A percentile compares a stretch with the other conserved stretches of the same genome.
These are phyloP conservation scores for Tricholoma matsutake DNA, from an alignment of 768 basidiomycete genomes.

Conservation along the genomic window DNA sequence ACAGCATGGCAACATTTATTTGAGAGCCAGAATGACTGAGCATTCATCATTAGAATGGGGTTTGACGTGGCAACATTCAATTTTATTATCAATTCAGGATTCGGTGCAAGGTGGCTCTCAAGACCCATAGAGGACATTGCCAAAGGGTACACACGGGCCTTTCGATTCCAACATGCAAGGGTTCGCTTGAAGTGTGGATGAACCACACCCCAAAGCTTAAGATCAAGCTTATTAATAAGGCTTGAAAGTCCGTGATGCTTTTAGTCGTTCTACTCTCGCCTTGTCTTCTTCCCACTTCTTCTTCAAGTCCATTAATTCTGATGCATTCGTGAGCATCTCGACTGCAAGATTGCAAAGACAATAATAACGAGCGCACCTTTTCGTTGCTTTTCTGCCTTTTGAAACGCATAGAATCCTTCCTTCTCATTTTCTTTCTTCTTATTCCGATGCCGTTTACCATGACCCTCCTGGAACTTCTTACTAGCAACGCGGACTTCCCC, in stretches of 20 bases:
- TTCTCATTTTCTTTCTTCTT: conserved; percentile 68
- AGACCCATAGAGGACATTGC: too few relatives aligned
- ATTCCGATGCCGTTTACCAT: conserved; percentile 44
- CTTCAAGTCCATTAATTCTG: conserved; percentile 73
- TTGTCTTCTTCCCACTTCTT: conserved; percentile 88
- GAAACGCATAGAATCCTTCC: conserved; percentile 84
- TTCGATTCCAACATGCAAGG: too few relatives aligned
- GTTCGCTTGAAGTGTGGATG: too few relatives aligned
- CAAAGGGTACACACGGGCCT: too few relatives aligned
- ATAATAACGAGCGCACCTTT: conserved; percentile 49
- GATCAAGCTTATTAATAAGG: conserved; percentile 56
- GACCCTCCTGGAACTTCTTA: conserved; percentile 64
- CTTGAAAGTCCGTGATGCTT: conserved; percentile 77
- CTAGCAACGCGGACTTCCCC: conserved; percentile 67
- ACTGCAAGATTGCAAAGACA: background rate
- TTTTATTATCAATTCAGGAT: too few relatives aligned
- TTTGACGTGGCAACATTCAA: too few relatives aligned
- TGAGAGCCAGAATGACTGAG: too few relatives aligned
- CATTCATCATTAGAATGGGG: too few relatives aligned
- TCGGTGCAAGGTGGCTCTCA: too few relatives aligned
- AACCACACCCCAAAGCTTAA: too few relatives aligned
- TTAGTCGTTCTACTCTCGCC: conserved; percentile 76
- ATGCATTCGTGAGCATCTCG: conserved; percentile 4
- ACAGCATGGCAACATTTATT: too few relatives aligned
- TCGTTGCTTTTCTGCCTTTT: conserved; percentile 85